Evolutionary conservation across 2,329 filamentous ascomycete species (phyloP).

Genomic region (Hypoxylon sp.): DNA sequence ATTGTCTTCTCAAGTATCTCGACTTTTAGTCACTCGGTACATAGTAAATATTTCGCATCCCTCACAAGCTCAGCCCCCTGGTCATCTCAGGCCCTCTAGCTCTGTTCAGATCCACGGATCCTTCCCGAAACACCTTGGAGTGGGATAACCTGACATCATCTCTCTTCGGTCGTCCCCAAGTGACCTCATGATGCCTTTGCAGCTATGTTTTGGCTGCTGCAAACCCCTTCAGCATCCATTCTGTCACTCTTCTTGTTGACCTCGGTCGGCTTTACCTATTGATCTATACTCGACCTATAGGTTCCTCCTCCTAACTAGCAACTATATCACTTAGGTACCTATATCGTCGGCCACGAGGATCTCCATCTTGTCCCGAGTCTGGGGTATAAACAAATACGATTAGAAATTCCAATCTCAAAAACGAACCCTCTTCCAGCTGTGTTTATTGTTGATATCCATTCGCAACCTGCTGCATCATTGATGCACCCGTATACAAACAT

Average conservation of each 20-base stretch:
- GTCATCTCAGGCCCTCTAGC: slow-evolving; percentile 25
- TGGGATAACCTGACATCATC: slow-evolving; percentile 39
- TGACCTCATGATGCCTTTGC: slow-evolving; percentile 41
- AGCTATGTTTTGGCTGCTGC: slow-evolving; percentile 3
- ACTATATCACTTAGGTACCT: background rate
- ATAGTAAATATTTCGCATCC: slow-evolving; percentile 21
- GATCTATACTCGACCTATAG: slow-evolving; percentile 9
- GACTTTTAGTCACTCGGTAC: slow-evolving; percentile 19
- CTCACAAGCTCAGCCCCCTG: slow-evolving; percentile 15
- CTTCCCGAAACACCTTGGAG: slow-evolving; percentile 34
- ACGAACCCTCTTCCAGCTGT: background rate
- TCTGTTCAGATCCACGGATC: slow-evolving; percentile 29
- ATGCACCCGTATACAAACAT: background rate
- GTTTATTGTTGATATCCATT: background rate
- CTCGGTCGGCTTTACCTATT: slow-evolving; percentile 9
- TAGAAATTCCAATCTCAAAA: background rate
- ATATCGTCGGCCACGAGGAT: background rate
- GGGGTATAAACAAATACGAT: background rate
- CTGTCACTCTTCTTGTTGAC: too few species aligned
- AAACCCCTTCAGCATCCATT: background rate
- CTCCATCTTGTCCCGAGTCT: slow-evolving; percentile 1
- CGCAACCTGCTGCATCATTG: background rate
- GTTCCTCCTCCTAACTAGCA: too few species aligned
- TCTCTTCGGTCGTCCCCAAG: slow-evolving; percentile 29
- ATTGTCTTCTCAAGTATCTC: slow-evolving; percentile 11